A percentile compares a stretch with the other conserved stretches of the same genome.
phyloP scores from a whole-genome alignment of 306 rosid species.

The Vigna radiata region DNA sequence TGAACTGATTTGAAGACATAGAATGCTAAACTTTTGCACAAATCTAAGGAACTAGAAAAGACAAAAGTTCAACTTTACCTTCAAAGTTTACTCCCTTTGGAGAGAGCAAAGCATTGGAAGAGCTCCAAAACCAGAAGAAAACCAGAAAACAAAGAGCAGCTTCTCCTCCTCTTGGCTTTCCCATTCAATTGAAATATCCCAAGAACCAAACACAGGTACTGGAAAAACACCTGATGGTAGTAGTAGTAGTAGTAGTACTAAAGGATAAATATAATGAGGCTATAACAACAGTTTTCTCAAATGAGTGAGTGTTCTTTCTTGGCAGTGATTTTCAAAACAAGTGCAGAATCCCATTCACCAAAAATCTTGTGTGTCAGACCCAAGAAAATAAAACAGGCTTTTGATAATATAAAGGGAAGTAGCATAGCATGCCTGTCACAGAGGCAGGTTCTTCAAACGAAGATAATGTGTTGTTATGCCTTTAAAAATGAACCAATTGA shows the following conservation, averaged over 20 bases:
- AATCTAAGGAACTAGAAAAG: conserved; percentile 2
- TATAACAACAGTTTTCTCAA: conserved; percentile 40
- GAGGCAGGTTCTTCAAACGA: conserved; percentile 56
- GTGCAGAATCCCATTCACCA: conserved; percentile 65
- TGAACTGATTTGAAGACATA: conserved; percentile 19
- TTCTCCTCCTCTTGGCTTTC: conserved; percentile 54
- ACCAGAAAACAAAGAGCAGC: conserved; percentile 56
- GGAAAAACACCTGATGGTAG: conserved; percentile 24
- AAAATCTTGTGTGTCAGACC: conserved; percentile 62
- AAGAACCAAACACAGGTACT: conserved; percentile 45
- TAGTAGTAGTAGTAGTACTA: not conserved
- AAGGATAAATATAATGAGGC: conserved; percentile 23
- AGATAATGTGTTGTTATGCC: conserved; percentile 47
- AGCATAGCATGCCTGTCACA: conserved; percentile 74
- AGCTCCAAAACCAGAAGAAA: conserved; percentile 57
- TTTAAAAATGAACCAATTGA: conserved; percentile 45
- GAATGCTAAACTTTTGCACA: not conserved
- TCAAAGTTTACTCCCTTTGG: conserved; percentile 96
- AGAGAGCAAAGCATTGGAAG: conserved; percentile 75
- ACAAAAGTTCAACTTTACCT: conserved; percentile 57
- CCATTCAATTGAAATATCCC: conserved; percentile 54
- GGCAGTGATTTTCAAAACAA: conserved; percentile 55
- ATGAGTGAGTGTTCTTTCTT: conserved; percentile 41
- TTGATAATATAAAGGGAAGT: conserved; percentile 60
- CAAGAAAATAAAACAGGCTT: conserved; percentile 52